These are phyloP conservation scores for Xenoacremonium recifei DNA, from an alignment of 2,329 filamentous ascomycete genomes.

Conservation along the genomic window DNA sequence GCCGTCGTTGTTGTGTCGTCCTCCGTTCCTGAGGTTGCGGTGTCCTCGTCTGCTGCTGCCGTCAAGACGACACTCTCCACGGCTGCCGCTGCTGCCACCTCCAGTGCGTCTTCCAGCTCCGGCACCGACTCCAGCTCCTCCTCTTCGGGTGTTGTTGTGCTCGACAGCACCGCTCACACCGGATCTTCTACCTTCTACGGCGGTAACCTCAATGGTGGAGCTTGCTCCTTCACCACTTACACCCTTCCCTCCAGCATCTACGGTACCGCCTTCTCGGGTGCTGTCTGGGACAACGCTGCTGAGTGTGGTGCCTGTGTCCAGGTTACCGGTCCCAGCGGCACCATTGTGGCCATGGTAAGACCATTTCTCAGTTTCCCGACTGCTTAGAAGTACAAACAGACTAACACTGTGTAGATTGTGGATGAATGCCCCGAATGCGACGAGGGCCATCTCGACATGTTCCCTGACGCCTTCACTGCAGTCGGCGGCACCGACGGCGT, in stretches of 20 bases:
- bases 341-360: conserved; percentile 62
- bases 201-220: conserved; percentile 56
- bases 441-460: conserved; percentile 42
- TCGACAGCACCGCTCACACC: conserved; percentile 11
- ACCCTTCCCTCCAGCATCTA: conserved; percentile 57
- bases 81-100: conserved; percentile 1
- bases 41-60: conserved; percentile 1
- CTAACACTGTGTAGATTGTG: conserved; percentile 34
- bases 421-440: conserved; percentile 44
- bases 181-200: conserved; percentile 48
- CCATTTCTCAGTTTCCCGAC: no score
- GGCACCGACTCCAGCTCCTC: conserved; percentile 3
- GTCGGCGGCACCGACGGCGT: conserved; percentile 36
- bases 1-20: not conserved
- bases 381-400: no score
- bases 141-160: conserved; percentile 1
- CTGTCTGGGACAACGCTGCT: conserved; percentile 53
- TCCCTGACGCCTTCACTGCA: conserved; percentile 39
- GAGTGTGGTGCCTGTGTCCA: conserved; percentile 62
- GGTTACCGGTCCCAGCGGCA: conserved; percentile 56
- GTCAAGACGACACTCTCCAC: conserved; percentile 15
- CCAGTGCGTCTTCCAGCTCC: not conserved
- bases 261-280: conserved; percentile 60
- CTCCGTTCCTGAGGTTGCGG: not conserved
- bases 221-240: conserved; percentile 63